phyloP scores from a whole-genome alignment of 306 rosid genomes.

The Inga oerstediana region DNA sequence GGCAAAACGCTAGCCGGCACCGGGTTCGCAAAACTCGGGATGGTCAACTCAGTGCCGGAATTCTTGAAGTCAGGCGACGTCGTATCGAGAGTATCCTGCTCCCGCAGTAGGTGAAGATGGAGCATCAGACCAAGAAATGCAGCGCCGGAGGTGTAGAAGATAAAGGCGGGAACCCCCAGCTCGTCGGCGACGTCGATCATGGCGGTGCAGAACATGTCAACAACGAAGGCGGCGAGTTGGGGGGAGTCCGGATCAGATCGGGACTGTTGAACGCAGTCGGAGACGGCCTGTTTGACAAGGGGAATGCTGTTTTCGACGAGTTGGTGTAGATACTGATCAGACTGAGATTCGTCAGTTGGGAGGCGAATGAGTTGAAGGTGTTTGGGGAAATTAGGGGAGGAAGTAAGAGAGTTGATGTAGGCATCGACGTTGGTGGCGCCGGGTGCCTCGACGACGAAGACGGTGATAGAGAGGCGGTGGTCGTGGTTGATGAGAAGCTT shows the following conservation, averaged over 20 bases:
- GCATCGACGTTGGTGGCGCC: background rate
- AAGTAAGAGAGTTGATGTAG: constrained; percentile 5
- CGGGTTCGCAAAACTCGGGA: constrained; percentile 29
- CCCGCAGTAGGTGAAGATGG: constrained; percentile 32
- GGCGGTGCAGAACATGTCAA: constrained; percentile 46
- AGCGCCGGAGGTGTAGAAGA: constrained; percentile 38
- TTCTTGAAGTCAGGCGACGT: constrained; percentile 4
- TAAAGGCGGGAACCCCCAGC: constrained; percentile 38
- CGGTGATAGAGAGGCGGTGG: constrained; percentile 31
- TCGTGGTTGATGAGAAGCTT: constrained; percentile 44
- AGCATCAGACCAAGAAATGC: constrained; percentile 30
- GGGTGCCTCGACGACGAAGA: constrained; percentile 32
- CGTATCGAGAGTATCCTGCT: constrained; percentile 6
- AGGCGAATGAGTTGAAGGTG: constrained; percentile 33
- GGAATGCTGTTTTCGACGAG: constrained; percentile 2
- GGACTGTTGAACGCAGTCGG: background rate
- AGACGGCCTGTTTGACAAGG: constrained; percentile 4
- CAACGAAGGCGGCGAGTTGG: constrained; percentile 43
- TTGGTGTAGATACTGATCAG: too few relatives aligned
- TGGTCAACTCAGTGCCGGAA: constrained; percentile 20
- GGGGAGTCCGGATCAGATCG: constrained; percentile 20
- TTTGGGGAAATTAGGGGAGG: background rate
- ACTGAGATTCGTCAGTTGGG: background rate
- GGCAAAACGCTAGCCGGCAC: constrained; percentile 39
- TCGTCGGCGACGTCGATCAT: constrained; percentile 47